These are phyloP conservation scores for Athelia psychrophila DNA, from an alignment of 1,284 basidiomycete species.

Conservation along the genomic window DNA sequence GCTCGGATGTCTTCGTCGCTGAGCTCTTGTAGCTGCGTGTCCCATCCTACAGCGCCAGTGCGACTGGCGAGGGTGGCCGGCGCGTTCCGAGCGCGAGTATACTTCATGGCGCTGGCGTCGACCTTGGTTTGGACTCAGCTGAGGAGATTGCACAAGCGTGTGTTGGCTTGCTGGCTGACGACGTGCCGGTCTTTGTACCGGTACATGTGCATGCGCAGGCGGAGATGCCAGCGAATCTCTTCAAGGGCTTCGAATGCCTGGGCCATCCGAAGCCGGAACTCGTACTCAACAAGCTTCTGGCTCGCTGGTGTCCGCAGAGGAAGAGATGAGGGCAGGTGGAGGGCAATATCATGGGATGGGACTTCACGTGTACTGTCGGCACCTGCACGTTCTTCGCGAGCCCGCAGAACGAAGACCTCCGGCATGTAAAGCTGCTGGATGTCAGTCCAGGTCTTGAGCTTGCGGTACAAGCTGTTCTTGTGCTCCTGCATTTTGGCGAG, in stretches of 20 bases:
- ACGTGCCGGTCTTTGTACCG: constrained; percentile 9
- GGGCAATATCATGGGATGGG: background rate
- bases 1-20: background rate
- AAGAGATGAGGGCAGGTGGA: constrained; percentile 3
- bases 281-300: constrained; percentile 1
- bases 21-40: background rate
- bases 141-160: background rate
- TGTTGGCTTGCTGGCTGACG: constrained; percentile 9
- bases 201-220: constrained; percentile 5
- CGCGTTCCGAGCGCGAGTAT: background rate
- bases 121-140: constrained; percentile 1
- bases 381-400: background rate
- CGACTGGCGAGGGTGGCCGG: background rate
- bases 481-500: constrained; percentile 10
- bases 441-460: constrained; percentile 11
- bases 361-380: background rate
- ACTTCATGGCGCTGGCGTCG: background rate
- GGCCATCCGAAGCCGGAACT: constrained; percentile 8
- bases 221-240: constrained; percentile 7
- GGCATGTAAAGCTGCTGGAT: constrained; percentile 18
- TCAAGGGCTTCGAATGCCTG: constrained; percentile 10
- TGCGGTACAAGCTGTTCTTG: constrained; percentile 7
- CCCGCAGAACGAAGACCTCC: background rate
- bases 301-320: background rate
- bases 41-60: background rate